Base-by-base conservation (phyloP, 768 basidiomycete species). In the Suillus cothurnatus region DNA sequence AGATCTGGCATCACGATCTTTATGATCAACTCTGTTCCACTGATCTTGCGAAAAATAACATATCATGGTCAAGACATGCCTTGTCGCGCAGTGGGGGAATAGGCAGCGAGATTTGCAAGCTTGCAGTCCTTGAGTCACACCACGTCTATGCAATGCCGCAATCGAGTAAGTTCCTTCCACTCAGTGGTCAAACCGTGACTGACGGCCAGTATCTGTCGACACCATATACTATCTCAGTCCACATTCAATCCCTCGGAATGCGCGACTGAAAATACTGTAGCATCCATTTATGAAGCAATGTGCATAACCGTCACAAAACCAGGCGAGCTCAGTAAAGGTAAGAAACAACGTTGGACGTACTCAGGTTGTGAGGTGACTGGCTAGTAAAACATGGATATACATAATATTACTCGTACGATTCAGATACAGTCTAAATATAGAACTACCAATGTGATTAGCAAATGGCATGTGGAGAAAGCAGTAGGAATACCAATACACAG, bases 1-100 rank as follows among this genome's bases (percentile, higher is more conserved):
- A 57, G 60, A 60, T 77, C 76, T 8, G 76, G 69, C 71, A 77
- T 74, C 9, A 73, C n/a, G 45, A 76, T 73, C 52, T 68, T 68
- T 67, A 68, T 74, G 49, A 69, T 77, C 63, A 71, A 17, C 57
- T 66, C 60, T 11, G 72, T 68, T 26, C 73, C 68, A 61, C 67
- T 76, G 31, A 67, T 74, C 23, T 73, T 65, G 47, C 76, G 77
- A 59, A 70, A 76, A 58, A 69, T 75, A 23, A 65, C 62, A 64
- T 77, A 77, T 69, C 71, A 19, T 64, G 65, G 23, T 74, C 74
- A 65, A 76, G 76, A 28, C 69, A 74, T 26, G 71, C 61, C 45
- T 67, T 70, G 63, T 74, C 76, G 47, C 74, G 74, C 5, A 73
- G 64, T 23, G 74, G 74, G n/a, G 74, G 74, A 0, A 74, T 64